These are phyloP conservation scores for Solanum bukasovii DNA, from an alignment of 257 asterid genomes.

Conservation along the genomic window DNA sequence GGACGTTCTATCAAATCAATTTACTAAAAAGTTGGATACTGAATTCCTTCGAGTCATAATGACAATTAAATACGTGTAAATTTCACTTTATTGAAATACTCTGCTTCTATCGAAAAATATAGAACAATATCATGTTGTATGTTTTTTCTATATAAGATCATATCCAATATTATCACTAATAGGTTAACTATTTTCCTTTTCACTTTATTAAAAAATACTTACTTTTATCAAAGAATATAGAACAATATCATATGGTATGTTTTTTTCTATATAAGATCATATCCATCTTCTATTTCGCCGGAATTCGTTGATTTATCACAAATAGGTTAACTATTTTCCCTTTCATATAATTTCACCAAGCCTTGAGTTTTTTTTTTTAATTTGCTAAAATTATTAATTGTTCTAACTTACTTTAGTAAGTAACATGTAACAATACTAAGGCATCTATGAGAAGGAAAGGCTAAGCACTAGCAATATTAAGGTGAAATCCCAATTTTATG, in stretches of 20 bases:
- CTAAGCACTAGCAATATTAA: background rate
- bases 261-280: background rate
- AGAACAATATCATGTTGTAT: background rate
- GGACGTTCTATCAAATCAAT: rapidly evolving
- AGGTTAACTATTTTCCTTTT: background rate
- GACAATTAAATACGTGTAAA: background rate
- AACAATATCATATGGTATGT: background rate
- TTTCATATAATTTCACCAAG: background rate
- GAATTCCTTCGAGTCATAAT: background rate
- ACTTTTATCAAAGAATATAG: background rate
- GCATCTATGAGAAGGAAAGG: background rate
- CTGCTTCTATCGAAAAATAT: background rate
- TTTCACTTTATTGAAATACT: rapidly evolving
- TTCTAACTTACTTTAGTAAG: background rate
- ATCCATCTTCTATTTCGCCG: too few relatives aligned
- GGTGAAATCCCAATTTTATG: background rate
- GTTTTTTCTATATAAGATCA: background rate
- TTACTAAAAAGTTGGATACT: background rate
- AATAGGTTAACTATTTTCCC: background rate
- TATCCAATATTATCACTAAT: background rate
- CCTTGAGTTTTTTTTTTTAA: background rate
- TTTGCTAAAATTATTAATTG: background rate
- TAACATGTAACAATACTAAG: background rate
- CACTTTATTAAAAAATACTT: background rate
- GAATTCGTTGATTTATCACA: too few relatives aligned